phyloP scores from a whole-genome alignment of 805 yeast species.

The Ogataea nakhonphanomensis region DNA sequence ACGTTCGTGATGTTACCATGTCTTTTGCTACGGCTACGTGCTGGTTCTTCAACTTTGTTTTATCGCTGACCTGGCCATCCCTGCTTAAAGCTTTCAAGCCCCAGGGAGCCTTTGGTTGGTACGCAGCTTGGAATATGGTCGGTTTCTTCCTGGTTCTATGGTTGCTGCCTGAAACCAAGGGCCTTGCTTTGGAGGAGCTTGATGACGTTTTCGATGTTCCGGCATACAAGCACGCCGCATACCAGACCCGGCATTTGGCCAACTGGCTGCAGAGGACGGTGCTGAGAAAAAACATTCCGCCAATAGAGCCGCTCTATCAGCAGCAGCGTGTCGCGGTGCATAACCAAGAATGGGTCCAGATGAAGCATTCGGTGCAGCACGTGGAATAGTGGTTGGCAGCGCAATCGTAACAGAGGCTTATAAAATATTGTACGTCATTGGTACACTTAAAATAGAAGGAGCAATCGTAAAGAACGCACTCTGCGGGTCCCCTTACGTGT shows the following conservation, averaged over 20 bases:
- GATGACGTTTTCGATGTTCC: constrained; percentile 70
- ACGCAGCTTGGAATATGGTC: constrained; percentile 78
- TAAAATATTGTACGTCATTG: too few relatives aligned
- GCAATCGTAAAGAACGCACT: constrained; percentile 3
- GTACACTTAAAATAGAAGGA: constrained; percentile 5
- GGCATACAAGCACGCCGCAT: constrained; percentile 49
- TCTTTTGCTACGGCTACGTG: constrained; percentile 72
- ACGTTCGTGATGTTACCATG: constrained; percentile 78
- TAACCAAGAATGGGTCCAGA: constrained; percentile 59
- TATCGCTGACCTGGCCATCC: constrained; percentile 79
- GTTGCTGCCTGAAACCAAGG: constrained; percentile 70
- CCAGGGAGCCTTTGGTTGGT: constrained; percentile 86
- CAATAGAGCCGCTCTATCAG: constrained; percentile 54
- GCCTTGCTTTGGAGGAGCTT: constrained; percentile 70
- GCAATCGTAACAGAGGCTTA: too few relatives aligned
- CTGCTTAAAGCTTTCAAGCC: constrained; percentile 62
- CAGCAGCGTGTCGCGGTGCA: constrained; percentile 60
- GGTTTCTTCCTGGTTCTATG: constrained; percentile 70
- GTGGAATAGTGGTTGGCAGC: constrained; percentile 34
- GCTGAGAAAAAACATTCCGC: constrained; percentile 45
- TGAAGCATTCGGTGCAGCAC: constrained; percentile 47
- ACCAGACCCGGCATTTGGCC: constrained; percentile 38
- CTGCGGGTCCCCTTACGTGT: constrained; percentile 7
- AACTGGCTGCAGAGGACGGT: constrained; percentile 45
- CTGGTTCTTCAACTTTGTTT: constrained; percentile 69